Evolutionary conservation across 768 basidiomycete genomes (phyloP), one percentile per base, ranked within the genome.

Genomic region (Calocybe cyanea): DNA sequence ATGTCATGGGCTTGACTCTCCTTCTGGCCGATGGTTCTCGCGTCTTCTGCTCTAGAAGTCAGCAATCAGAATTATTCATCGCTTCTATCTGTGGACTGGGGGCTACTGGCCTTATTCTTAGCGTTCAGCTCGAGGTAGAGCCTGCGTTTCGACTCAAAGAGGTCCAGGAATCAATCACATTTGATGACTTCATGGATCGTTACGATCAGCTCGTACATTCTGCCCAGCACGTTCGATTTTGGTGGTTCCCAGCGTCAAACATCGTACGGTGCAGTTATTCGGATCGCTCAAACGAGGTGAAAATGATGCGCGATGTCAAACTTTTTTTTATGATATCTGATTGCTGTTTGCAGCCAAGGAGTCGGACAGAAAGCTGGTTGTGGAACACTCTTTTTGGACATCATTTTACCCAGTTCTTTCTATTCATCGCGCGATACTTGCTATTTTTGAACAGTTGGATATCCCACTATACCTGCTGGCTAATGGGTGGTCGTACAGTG

Each of bases 61-160:
- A 85, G 43, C 69, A 77, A 48, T 52, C 72, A 10, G 91, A 94
- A 49, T 74, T 98, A 39, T 99, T 97, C 71, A 70, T 80, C 48
- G 92, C 95, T 4, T 87, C 91, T 15, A 71, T 94, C 14, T 97
- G 95, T 56, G 92, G 94, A 0, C 70, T 99, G 23, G 96, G 96
- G 11, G 74, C 80, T 41, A 96, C 94, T 1, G 95, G 96, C 7
- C 72, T 98, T 52, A 86, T 99, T 52, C 69, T 95, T 33, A 73
- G 75, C 25, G 76, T 96, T 36, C 78, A 81, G 43, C 68, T 97
- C 39, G 76, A 84, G 47, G 85, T 94, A 38, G 90, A 92, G 53
- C 77, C 78, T 2, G 85, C 84, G 3, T 98, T 93, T 67, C 75
- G 83, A 14, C 72, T 99, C 43, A 79, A 76, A 56, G 92, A 96